Base-by-base conservation (phyloP, 257 asterid species). In the Primulina huaijiensis region DNA sequence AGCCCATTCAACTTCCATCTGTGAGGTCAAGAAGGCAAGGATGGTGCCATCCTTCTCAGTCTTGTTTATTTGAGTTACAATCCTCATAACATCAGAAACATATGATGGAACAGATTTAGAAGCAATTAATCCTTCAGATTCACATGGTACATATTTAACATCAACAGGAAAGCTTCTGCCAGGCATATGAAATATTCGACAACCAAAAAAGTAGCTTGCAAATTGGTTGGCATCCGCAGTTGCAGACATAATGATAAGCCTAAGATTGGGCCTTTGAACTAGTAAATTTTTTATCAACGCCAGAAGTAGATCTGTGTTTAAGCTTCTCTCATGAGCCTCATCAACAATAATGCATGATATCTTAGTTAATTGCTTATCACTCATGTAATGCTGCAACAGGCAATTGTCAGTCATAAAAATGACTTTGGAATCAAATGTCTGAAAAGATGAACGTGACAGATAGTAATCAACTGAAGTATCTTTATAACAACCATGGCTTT, bases 241-340 rank as follows among this genome's bases (percentile, higher is more conserved):
- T 37, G 99, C 99, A 76, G 99, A 93, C 97, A 90, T 93, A 67
- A 93, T 85, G 67, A 93, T 64, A 72, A 93, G 95, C 89, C 95
- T 87, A 74, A 93, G 83, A 77, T 72, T 76, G 27, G 79, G 80
- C 81, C 95, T 90, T 82, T 67, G 84, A 74, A 85, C 63, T 17
- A 93, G 89, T 74, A 90, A 76, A 29, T 82, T 83, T 88, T 89
- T 90, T 60, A 90, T 72, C 83, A 89, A 67, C 25, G 96, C 96
- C 61, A 93, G 80, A 69, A 93, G 96, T 75, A 93, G 94, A 86
- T 93, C 99, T 8, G 97, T 90, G 78, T 79, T 90, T 71, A 93
- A 83, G 84, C 96, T 93, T 82, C 97, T 87, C 84, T 93, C 99
- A 79, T 93, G 99, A 64, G 97, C 99, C 86, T 93, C 99, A 29